Evolutionary conservation across 106 monocot genomes (phyloP), one percentile per base, ranked within the genome.

Genomic region (Allium fistulosum): DNA sequence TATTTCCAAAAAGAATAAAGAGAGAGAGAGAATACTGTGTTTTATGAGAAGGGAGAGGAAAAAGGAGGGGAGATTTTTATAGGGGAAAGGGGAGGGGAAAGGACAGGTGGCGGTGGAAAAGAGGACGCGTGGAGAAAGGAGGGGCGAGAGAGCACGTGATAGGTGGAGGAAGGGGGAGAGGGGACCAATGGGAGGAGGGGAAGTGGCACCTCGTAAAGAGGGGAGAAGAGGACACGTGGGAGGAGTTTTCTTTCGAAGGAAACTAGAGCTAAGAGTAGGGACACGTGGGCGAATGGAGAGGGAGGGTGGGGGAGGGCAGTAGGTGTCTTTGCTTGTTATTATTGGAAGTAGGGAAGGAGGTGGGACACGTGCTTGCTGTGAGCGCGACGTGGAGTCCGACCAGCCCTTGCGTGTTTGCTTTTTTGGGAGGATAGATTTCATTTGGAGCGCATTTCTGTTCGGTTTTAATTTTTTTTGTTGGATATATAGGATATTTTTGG

Each of bases 41-140:
- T 59, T 59, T 59, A 17, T 59, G 14, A 18, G 18, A 15, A 59
- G 53, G 17, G 46, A 46, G 26, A 26, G 26, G 60, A 46, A 15
- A 56, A 46, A 62, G 27, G 16, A 18, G 48, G 58, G 52, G 53
- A 9, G 7, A 51, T 12, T 50, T 11, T 11, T 26, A 45, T 59
- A 26, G 16, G 48, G 49, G 48, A 65, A 74, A 57, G 74, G 48
- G 74, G 58, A 26, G 49, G 62, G 16, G 8, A 27, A 7, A 66
- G 66, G 14, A 64, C 64, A 48, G 46, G 47, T 64, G 16, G 12
- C 11, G 47, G 47, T 9, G 10, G 26, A 27, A 52, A 48, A 8
- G 28, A 10, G 61, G 63, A 50, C 69, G 74, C 68, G 79, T 79
- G 79, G 69, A 61, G 46, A 1, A 52, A 37, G 47, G 8, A 12